These are phyloP conservation scores for Phytophthora sp. DNA, from an alignment of 352 stramenopile genomes.

Conservation along the genomic window DNA sequence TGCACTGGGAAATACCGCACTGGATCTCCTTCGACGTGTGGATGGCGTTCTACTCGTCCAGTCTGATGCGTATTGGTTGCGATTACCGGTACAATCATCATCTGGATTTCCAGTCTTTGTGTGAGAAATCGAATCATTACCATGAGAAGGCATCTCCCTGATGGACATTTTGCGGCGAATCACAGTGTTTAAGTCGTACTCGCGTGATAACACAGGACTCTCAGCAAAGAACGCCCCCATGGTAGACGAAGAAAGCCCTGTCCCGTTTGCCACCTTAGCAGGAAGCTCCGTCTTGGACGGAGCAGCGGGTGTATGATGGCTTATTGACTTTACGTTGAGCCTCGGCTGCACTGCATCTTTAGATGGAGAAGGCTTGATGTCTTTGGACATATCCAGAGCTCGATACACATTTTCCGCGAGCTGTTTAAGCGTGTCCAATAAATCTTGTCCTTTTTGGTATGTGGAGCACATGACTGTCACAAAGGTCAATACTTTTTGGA, in stretches of 20 bases:
- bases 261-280: constrained; percentile 3
- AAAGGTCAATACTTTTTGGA: constrained; percentile 79
- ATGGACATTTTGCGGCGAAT: constrained; percentile 83
- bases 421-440: constrained; percentile 76
- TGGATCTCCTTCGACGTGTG: constrained; percentile 31
- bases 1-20: constrained; percentile 29
- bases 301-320: not conserved
- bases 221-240: constrained; percentile 33
- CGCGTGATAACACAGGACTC: constrained; percentile 47
- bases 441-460: constrained; percentile 76
- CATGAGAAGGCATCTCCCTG: constrained; percentile 38
- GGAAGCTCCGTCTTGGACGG: not conserved
- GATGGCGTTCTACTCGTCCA: constrained; percentile 37
- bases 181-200: constrained; percentile 82
- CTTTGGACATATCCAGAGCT: constrained; percentile 81
- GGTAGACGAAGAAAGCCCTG: constrained; percentile 3
- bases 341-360: constrained; percentile 30
- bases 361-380: constrained; percentile 48
- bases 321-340: constrained; percentile 20
- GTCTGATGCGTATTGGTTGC: constrained; percentile 26
- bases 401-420: constrained; percentile 84
- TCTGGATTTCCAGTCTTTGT: constrained; percentile 2
- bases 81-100: not conserved
- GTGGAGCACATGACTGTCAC: constrained; percentile 84
- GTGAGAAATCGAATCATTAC: constrained; percentile 7